Conservation (phyloP, 2,329 filamentous ascomycete genomes). For the Daldinia sp. region DNA sequence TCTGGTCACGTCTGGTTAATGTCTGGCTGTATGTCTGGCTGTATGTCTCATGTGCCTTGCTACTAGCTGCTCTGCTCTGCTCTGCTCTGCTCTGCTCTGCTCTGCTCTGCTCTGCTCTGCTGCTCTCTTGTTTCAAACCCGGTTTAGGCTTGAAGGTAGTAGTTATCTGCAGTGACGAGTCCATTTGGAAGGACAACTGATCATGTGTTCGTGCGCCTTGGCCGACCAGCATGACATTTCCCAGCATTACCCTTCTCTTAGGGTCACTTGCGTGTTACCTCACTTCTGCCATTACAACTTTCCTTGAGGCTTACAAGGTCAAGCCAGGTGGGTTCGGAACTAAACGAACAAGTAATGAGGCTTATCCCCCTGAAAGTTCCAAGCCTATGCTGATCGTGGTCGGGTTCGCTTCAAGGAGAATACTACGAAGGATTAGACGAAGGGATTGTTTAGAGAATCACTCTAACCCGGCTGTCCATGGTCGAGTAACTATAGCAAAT, state of each 20-base stretch:
- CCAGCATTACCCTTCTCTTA: constrained; percentile 6
- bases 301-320: constrained; percentile 17
- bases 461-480: constrained; percentile 18
- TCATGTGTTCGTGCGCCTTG: constrained; percentile 26
- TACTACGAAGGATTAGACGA: constrained; percentile 14
- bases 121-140: constrained; percentile 13
- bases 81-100: neutral
- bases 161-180: constrained; percentile 27
- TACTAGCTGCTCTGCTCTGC: neutral
- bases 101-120: no score
- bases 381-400: constrained; percentile 7
- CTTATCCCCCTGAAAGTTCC: constrained; percentile 20
- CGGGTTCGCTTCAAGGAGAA: constrained; percentile 6
- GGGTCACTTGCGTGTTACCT: constrained; percentile 12
- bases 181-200: constrained; percentile 23
- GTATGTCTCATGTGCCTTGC: constrained; percentile 32
- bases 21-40: neutral
- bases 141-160: constrained; percentile 13
- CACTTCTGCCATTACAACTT: constrained; percentile 17
- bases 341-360: constrained; percentile 10
- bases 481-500: constrained; percentile 20
- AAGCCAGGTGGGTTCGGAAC: constrained; percentile 3
- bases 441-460: constrained; percentile 23
- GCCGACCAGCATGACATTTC: constrained; percentile 8
- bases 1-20: no score